Conservation (phyloP, 2,329 filamentous ascomycete species). For the Pseudogymnoascus pannorum region DNA sequence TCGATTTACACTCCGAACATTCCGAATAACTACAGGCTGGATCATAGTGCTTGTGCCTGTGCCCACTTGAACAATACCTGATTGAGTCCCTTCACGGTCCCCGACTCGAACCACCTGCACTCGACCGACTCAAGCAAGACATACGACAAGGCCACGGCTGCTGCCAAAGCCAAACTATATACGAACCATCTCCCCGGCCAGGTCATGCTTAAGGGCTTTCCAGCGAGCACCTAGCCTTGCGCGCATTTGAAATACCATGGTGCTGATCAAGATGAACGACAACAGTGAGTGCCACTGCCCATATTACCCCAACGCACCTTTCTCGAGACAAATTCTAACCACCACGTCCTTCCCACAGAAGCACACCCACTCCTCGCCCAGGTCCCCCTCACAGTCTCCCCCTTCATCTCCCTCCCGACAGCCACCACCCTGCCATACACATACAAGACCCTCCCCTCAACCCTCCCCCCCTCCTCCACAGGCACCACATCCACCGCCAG, state of each 20-base stretch:
- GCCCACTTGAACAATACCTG: too few relatives aligned
- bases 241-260: not conserved
- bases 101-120: not conserved
- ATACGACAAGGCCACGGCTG: too few relatives aligned
- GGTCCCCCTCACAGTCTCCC: constrained; percentile 86
- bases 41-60: too few relatives aligned
- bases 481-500: constrained; percentile 39
- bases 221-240: not conserved
- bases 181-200: not conserved
- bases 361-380: constrained; percentile 86
- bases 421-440: constrained; percentile 91
- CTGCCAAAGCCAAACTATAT: not conserved
- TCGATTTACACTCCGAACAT: too few relatives aligned
- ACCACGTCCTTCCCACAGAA: constrained; percentile 37
- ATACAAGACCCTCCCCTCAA: constrained; percentile 83
- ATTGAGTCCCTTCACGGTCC: too few relatives aligned
- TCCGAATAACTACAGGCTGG: too few relatives aligned
- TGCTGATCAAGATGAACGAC: constrained; percentile 23
- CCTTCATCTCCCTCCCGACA: constrained; percentile 84
- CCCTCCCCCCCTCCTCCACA: constrained; percentile 67
- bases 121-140: too few relatives aligned
- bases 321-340: not conserved
- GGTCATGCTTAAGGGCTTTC: not conserved
- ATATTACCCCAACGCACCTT: not conserved
- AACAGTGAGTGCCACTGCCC: constrained; percentile 18